Evolutionary conservation across 768 basidiomycete species (phyloP).

Genomic region (Boletus pseudo-olivaceus): DNA sequence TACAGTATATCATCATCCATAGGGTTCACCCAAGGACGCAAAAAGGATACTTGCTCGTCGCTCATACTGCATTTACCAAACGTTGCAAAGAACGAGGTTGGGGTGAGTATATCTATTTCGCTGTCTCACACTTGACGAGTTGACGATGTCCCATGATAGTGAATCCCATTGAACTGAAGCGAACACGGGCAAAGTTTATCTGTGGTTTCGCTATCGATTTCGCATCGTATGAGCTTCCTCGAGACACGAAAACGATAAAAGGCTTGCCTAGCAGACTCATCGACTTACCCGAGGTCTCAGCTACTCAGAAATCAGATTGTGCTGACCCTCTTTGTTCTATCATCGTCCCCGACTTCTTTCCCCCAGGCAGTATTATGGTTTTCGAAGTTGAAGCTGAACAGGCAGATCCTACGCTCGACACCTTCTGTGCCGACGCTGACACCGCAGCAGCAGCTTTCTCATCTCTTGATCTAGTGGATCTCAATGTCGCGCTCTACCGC

Average conservation of each 20-base stretch:
- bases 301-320: constrained; percentile 58
- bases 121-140: not conserved
- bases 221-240: constrained; percentile 50
- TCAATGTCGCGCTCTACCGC: constrained; percentile 85
- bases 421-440: constrained; percentile 66
- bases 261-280: constrained; percentile 72
- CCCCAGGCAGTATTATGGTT: constrained; percentile 93
- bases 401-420: constrained; percentile 66
- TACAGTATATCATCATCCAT: constrained; percentile 88
- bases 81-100: constrained; percentile 75
- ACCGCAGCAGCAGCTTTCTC: constrained; percentile 71
- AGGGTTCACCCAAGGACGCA: constrained; percentile 88
- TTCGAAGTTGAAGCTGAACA: constrained; percentile 84
- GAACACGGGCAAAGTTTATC: constrained; percentile 77
- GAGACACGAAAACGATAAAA: constrained; percentile 51
- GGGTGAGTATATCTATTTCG: constrained; percentile 46
- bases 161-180: constrained; percentile 76
- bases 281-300: constrained; percentile 56
- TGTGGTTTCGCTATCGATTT: constrained; percentile 75
- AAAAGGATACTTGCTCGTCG: constrained; percentile 88
- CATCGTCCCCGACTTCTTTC: constrained; percentile 81
- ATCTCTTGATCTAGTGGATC: constrained; percentile 75
- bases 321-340: constrained; percentile 77
- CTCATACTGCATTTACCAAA: constrained; percentile 89
- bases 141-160: constrained; percentile 42